Conservation (phyloP, 2,329 filamentous ascomycete species). For the Akanthomyces lecanii region DNA sequence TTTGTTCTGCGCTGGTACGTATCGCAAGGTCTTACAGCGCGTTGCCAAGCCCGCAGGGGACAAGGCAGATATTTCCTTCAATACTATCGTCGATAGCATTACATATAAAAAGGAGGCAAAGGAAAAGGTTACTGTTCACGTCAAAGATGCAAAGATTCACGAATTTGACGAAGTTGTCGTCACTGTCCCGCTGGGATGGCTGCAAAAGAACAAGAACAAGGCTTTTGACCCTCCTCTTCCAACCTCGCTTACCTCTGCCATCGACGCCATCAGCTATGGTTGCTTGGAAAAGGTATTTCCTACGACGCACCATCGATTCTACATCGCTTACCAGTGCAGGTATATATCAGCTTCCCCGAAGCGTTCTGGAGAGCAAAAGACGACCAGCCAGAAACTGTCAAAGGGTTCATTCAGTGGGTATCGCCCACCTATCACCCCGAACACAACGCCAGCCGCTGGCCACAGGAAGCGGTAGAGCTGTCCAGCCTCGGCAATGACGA, state of each 20-base stretch:
- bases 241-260: slow-evolving; percentile 52
- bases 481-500: slow-evolving; percentile 55
- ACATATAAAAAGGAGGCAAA: slow-evolving; percentile 24
- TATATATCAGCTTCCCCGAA: slow-evolving; percentile 65
- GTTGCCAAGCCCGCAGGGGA: slow-evolving; percentile 55
- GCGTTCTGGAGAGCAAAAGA: slow-evolving; percentile 65
- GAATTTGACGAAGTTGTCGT: slow-evolving; percentile 66
- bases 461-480: slow-evolving; percentile 73
- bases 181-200: slow-evolving; percentile 65
- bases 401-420: slow-evolving; percentile 74
- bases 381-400: slow-evolving; percentile 38
- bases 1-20: slow-evolving; percentile 56
- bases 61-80: slow-evolving; percentile 50
- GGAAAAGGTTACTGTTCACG: slow-evolving; percentile 40
- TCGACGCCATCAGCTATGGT: slow-evolving; percentile 63
- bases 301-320: not conserved
- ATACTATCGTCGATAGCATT: slow-evolving; percentile 45
- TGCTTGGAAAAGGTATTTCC: slow-evolving; percentile 61
- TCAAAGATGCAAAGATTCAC: slow-evolving; percentile 40
- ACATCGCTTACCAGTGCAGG: slow-evolving; percentile 26
- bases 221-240: slow-evolving; percentile 61
- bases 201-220: slow-evolving; percentile 52
- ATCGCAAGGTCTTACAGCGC: slow-evolving; percentile 52
- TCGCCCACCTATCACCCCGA: slow-evolving; percentile 61
- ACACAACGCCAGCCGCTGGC: slow-evolving; percentile 63